phyloP scores from a whole-genome alignment of 495 filamentous ascomycete genomes.

The Penicillium robsamsonii region DNA sequence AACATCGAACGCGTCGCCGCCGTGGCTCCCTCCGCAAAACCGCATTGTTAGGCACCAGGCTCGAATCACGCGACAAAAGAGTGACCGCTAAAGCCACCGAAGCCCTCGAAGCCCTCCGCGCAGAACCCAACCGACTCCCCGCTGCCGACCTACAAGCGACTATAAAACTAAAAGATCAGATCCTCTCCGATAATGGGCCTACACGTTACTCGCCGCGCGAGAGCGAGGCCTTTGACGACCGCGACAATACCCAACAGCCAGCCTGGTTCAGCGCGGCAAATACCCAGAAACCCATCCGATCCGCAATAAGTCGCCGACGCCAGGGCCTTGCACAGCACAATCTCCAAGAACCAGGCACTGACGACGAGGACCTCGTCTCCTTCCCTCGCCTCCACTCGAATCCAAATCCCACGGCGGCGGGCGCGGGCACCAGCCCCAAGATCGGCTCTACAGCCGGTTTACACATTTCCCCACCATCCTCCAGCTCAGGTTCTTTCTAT shows the following conservation, averaged over 20 bases:
- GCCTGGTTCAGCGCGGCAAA: slow-evolving; percentile 30
- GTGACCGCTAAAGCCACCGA: slow-evolving; percentile 30
- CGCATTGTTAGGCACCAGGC: slow-evolving; percentile 68
- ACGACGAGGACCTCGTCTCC: slow-evolving; percentile 72
- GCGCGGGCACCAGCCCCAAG: slow-evolving; percentile 25
- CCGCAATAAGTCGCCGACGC: slow-evolving; percentile 25
- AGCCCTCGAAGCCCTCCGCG: slow-evolving; percentile 41
- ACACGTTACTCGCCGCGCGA: slow-evolving; percentile 3
- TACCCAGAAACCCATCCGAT: slow-evolving; percentile 23
- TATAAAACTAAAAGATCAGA: slow-evolving; percentile 19
- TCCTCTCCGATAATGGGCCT: slow-evolving; percentile 20
- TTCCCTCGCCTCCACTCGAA: slow-evolving; percentile 44
- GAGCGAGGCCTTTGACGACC: slow-evolving; percentile 21
- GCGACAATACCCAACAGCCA: slow-evolving; percentile 13
- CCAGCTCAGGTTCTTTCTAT: slow-evolving; percentile 70
- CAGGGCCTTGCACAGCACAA: slow-evolving; percentile 49
- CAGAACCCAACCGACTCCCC: slow-evolving; percentile 31
- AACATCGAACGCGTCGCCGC: slow-evolving; percentile 68
- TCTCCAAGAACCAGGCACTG: slow-evolving; percentile 66
- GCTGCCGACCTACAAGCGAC: not conserved
- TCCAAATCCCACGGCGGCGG: slow-evolving; percentile 24
- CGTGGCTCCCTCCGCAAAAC: slow-evolving; percentile 79
- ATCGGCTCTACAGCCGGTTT: slow-evolving; percentile 18
- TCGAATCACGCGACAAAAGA: slow-evolving; percentile 50
- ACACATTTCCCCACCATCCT: slow-evolving; percentile 47